Evolutionary conservation across 176 grass and related monocot species (phyloP).

Genomic region (Paspalum notatum): DNA sequence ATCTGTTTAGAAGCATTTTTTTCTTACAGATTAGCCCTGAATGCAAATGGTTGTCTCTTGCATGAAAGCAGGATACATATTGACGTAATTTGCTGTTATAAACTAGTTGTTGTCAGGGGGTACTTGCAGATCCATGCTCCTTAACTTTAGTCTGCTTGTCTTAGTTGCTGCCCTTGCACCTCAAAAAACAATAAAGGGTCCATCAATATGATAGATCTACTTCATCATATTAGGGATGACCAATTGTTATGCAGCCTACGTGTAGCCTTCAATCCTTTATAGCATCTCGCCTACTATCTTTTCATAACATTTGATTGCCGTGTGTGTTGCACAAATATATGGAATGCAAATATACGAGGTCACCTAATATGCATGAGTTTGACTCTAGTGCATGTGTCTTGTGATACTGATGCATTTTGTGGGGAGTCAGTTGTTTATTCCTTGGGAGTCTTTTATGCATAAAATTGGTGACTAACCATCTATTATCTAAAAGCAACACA

Average conservation of each 20-base stretch:
- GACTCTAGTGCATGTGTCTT: background rate
- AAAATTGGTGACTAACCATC: background rate
- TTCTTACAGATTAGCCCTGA: background rate
- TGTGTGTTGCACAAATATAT: conserved; percentile 18
- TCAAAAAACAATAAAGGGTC: conserved; percentile 31
- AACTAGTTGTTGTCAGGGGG: background rate
- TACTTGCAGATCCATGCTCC: background rate
- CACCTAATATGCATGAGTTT: background rate
- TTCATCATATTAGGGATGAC: conserved; percentile 16
- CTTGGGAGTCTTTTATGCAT: background rate
- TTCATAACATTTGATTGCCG: background rate
- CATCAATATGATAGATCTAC: background rate
- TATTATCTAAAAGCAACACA: background rate
- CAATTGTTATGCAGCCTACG: background rate
- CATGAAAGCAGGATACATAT: background rate
- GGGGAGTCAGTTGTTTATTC: background rate
- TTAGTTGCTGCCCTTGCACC: background rate
- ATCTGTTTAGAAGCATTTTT: conserved; percentile 10
- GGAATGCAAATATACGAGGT: background rate
- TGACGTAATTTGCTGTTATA: background rate
- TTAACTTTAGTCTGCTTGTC: conserved; percentile 15
- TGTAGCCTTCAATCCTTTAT: conserved; percentile 3
- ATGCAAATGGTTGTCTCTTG: conserved; percentile 14
- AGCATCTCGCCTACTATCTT: background rate
- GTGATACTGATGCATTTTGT: background rate